These are phyloP conservation scores for Coniochaeta ligniaria DNA, from an alignment of 2,329 filamentous ascomycete genomes.

Conservation along the genomic window DNA sequence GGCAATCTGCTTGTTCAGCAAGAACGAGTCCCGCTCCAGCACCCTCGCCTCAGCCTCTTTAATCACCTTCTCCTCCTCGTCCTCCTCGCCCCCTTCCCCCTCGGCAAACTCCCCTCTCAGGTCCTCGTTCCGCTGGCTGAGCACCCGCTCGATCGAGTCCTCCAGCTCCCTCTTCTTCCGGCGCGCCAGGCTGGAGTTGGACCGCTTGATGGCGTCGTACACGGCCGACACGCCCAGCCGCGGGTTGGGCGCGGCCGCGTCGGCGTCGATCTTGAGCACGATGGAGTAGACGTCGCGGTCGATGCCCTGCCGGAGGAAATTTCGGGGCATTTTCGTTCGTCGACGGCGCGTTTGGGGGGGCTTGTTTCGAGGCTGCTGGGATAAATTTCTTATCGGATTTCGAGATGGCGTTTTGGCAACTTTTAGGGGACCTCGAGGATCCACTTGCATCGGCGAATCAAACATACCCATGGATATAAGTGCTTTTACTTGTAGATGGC, in stretches of 20 bases:
- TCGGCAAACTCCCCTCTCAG: conserved; percentile 47
- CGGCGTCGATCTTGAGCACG: conserved; percentile 68
- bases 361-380: not conserved
- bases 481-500: too few species aligned
- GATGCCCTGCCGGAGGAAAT: conserved; percentile 42
- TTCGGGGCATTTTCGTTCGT: not conserved
- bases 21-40: conserved; percentile 16
- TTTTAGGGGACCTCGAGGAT: not conserved
- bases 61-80: conserved; percentile 22
- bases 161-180: conserved; percentile 76
- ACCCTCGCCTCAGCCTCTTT: conserved; percentile 15
- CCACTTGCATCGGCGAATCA: not conserved
- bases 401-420: not conserved
- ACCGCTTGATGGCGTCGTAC: conserved; percentile 74
- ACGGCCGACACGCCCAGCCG: conserved; percentile 52
- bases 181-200: conserved; percentile 80
- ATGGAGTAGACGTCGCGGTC: conserved; percentile 74
- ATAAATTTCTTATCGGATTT: not conserved
- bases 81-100: conserved; percentile 39
- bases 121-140: conserved; percentile 65
- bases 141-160: conserved; percentile 75
- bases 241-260: conserved; percentile 25
- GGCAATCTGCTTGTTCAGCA: conserved; percentile 33
- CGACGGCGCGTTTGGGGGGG: not conserved
- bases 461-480: too few species aligned